phyloP scores from a whole-genome alignment of 2,329 filamentous ascomycete genomes.

The Aspergillus uvarum region DNA sequence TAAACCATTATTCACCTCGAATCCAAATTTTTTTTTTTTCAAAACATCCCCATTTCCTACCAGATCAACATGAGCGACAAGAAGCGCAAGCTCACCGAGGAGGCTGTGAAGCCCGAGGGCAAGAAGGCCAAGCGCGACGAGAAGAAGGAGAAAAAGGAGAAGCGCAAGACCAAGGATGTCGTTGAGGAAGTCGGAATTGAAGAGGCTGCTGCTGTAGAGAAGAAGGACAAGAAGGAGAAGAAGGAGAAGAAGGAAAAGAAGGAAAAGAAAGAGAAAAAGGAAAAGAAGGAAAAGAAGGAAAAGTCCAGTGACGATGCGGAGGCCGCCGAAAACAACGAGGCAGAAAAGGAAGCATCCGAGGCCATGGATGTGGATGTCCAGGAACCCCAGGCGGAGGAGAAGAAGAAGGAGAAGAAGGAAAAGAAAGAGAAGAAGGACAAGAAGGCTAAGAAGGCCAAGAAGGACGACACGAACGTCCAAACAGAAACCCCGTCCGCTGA shows the following conservation, averaged over 20 bases:
- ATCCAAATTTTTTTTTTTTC: conserved; percentile 3
- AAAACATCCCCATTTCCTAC: neutral
- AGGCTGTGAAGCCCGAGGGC: conserved; percentile 27
- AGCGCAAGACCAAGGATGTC: conserved; percentile 15
- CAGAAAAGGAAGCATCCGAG: conserved; percentile 15
- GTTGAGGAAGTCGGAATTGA: conserved; percentile 13
- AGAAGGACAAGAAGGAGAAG: conserved; percentile 26
- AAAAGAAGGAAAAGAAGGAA: conserved; percentile 29
- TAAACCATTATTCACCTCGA: conserved; percentile 3
- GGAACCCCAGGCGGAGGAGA: conserved; percentile 8
- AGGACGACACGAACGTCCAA: conserved; percentile 24
- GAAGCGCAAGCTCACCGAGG: conserved; percentile 41
- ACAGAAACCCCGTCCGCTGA: conserved; percentile 12
- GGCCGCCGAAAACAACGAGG: neutral
- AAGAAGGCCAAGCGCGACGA: conserved; percentile 37
- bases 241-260: conserved; percentile 27
- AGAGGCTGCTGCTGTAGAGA: conserved; percentile 15
- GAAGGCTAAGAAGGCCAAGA: conserved; percentile 27
- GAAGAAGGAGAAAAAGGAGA: conserved; percentile 26
- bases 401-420: conserved; percentile 19
- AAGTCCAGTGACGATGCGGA: conserved; percentile 17
- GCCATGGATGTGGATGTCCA: conserved; percentile 20
- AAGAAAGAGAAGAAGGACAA: conserved; percentile 23
- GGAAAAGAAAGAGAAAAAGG: conserved; percentile 27
- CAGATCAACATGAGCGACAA: conserved; percentile 35